These are phyloP conservation scores for Verbascum thapsus DNA, from an alignment of 257 asterid species.

Conservation along the genomic window DNA sequence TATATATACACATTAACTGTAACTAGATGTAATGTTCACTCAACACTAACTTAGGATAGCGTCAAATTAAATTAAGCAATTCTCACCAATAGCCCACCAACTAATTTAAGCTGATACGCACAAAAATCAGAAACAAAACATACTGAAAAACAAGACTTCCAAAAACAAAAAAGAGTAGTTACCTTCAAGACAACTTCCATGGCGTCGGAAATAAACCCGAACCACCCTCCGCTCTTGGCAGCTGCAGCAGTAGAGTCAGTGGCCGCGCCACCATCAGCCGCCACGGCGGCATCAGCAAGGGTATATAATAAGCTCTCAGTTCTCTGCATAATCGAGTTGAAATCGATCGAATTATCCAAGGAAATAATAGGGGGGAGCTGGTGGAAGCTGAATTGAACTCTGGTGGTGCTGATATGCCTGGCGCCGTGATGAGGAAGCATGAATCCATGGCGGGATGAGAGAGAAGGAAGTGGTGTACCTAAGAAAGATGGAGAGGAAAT, in stretches of 20 bases:
- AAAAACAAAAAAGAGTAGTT: not conserved
- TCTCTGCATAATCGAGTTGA: slow-evolving; percentile 52
- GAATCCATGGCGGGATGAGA: slow-evolving; percentile 50
- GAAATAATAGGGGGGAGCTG: slow-evolving; percentile 57
- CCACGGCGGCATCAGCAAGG: slow-evolving; percentile 90
- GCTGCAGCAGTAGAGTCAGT: slow-evolving; percentile 47
- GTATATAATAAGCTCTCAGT: slow-evolving; percentile 86
- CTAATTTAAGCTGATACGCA: not conserved
- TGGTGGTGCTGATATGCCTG: slow-evolving; percentile 56
- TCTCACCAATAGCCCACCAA: not conserved
- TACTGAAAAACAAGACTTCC: not conserved
- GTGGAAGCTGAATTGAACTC: slow-evolving; percentile 69
- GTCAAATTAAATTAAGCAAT: too few species aligned
- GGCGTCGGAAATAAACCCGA: slow-evolving; percentile 88
- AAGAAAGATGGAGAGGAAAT: slow-evolving; percentile 71
- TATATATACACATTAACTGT: too few species aligned
- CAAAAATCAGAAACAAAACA: not conserved
- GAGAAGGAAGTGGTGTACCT: slow-evolving; percentile 64
- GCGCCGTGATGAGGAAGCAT: slow-evolving; percentile 38
- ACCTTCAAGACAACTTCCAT: slow-evolving; percentile 98
- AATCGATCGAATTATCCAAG: slow-evolving; percentile 43
- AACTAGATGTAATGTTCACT: too few species aligned
- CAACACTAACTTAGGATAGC: too few species aligned
- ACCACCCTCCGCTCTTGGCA: slow-evolving; percentile 92
- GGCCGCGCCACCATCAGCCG: slow-evolving; percentile 51